Conservation (phyloP, 1,284 basidiomycete genomes). For the Boletus smithii region DNA sequence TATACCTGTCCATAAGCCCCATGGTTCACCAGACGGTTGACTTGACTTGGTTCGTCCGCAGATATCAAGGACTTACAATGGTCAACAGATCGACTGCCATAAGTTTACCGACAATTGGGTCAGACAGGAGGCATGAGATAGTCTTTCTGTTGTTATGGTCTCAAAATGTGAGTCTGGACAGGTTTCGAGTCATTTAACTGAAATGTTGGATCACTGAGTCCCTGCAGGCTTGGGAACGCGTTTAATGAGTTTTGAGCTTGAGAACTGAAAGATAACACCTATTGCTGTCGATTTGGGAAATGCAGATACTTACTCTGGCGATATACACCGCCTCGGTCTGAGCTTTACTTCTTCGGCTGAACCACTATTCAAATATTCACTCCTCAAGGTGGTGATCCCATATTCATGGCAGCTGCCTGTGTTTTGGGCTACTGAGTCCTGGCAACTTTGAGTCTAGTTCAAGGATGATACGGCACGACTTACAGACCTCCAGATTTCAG, state of each 20-base stretch:
- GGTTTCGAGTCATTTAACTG: background rate
- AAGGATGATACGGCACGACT: too few species aligned
- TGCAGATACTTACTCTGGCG: conserved; percentile 1
- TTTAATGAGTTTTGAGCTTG: background rate
- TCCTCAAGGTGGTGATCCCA: background rate
- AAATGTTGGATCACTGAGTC: background rate
- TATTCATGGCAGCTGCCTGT: background rate
- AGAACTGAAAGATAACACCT: background rate
- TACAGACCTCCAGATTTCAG: too few species aligned
- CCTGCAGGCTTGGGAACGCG: background rate
- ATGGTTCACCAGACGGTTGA: conserved; percentile 3
- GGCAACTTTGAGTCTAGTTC: too few species aligned
- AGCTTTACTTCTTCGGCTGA: conserved; percentile 4
- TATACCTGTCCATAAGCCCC: conserved; percentile 7
- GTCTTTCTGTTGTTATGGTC: background rate
- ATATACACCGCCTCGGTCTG: conserved; percentile 13
- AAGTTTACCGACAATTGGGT: background rate
- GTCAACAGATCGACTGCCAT: background rate
- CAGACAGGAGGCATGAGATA: background rate
- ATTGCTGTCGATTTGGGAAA: background rate
- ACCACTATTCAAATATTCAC: background rate
- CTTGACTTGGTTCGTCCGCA: conserved; percentile 8
- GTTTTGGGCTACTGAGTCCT: too few species aligned
- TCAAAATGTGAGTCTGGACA: background rate
- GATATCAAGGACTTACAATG: background rate